Conservation (phyloP, 2,329 filamentous ascomycete species). For the Penicillium griseofulvum region DNA sequence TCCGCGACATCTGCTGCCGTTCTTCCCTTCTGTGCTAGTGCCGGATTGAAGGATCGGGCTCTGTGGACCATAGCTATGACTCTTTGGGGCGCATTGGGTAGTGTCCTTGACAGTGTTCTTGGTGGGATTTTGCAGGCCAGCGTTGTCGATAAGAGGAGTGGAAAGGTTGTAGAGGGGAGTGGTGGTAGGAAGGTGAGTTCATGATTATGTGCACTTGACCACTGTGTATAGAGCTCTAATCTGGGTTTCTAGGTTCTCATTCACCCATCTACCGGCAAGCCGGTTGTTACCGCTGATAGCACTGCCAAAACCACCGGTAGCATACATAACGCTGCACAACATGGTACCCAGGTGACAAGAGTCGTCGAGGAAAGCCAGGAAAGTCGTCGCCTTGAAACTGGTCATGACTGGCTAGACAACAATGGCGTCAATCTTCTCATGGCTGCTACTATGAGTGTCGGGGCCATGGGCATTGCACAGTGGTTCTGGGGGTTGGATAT, state of each 20-base stretch:
- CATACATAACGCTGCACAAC: slow-evolving; percentile 30
- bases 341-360: slow-evolving; percentile 17
- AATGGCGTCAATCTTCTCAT: slow-evolving; percentile 94
- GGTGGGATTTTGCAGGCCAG: slow-evolving; percentile 83
- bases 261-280: slow-evolving; percentile 31
- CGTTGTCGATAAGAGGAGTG: slow-evolving; percentile 76
- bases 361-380: slow-evolving; percentile 46
- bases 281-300: slow-evolving; percentile 12
- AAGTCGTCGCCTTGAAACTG: slow-evolving; percentile 65
- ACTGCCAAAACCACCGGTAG: slow-evolving; percentile 17
- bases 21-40: slow-evolving; percentile 63
- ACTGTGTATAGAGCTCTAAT: background rate
- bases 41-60: slow-evolving; percentile 53
- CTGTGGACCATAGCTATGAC: slow-evolving; percentile 57
- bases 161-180: slow-evolving; percentile 84
- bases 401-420: slow-evolving; percentile 77
- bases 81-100: slow-evolving; percentile 73
- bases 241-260: slow-evolving; percentile 32
- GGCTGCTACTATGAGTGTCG: slow-evolving; percentile 76
- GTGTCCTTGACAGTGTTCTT: slow-evolving; percentile 80
- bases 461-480: slow-evolving; percentile 62
- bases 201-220: background rate
- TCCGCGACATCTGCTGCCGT: slow-evolving; percentile 67
- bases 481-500: slow-evolving; percentile 34
- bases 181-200: slow-evolving; percentile 62